These are phyloP conservation scores for Termitomyces sp. DNA, from an alignment of 768 basidiomycete genomes.

Conservation along the genomic window DNA sequence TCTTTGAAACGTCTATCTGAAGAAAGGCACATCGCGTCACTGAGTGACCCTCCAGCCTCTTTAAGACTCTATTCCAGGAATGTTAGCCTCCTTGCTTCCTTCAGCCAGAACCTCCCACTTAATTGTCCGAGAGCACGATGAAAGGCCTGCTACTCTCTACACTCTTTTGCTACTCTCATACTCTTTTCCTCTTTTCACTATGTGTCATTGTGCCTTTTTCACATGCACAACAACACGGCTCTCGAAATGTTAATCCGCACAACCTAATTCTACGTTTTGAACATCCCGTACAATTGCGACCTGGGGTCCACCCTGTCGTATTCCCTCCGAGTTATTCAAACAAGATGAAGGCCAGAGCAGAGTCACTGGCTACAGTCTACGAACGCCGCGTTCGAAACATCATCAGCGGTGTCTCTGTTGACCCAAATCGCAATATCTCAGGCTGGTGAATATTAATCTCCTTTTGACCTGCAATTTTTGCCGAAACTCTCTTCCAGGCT, in stretches of 20 bases:
- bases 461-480: too few species aligned
- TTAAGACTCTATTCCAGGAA: background rate
- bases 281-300: background rate
- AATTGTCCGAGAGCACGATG: conserved; percentile 2
- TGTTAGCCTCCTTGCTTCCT: background rate
- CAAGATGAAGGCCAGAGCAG: conserved; percentile 30
- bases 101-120: background rate
- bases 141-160: conserved; percentile 8
- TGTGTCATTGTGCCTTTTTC: background rate
- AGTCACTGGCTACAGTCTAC: conserved; percentile 8
- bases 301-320: background rate
- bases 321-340: conserved; percentile 18
- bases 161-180: conserved; percentile 13
- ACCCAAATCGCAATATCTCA: conserved; percentile 10
- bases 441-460: conserved; percentile 8
- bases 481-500: conserved; percentile 12
- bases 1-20: background rate
- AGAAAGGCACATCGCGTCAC: background rate
- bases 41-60: conserved; percentile 1
- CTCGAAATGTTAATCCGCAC: background rate
- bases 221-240: conserved; percentile 3
- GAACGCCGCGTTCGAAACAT: conserved; percentile 16
- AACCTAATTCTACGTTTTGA: background rate
- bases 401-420: conserved; percentile 5
- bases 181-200: conserved; percentile 13